phyloP scores from a whole-genome alignment of 129 eudicot genomes.

The Rutidosis leptorrhynchoides region DNA sequence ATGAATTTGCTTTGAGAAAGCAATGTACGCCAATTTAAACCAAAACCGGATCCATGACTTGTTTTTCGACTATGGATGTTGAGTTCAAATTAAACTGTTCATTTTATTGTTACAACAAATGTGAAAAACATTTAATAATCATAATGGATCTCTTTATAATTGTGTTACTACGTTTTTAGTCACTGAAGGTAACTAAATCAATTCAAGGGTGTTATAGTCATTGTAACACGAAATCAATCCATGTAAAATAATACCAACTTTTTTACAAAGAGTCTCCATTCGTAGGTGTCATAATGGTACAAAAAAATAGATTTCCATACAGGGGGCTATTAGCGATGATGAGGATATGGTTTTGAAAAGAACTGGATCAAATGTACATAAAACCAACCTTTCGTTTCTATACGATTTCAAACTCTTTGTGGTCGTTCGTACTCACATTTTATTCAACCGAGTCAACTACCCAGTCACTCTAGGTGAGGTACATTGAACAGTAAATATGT shows the following conservation, averaged over 20 bases:
- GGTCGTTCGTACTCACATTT: conserved; percentile 78
- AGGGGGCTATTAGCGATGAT: conserved; percentile 60
- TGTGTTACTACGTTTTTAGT: neutral
- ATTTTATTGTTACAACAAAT: too few relatives aligned
- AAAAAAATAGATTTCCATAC: conserved; percentile 60
- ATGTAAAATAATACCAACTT: conserved; percentile 2
- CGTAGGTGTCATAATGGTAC: conserved; percentile 84
- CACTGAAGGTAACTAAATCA: neutral
- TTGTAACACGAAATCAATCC: conserved; percentile 1
- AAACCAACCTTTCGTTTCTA: conserved; percentile 47
- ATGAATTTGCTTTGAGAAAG: too few relatives aligned
- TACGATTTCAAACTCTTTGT: conserved; percentile 88
- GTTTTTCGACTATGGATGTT: too few relatives aligned
- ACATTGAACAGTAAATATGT: conserved; percentile 27
- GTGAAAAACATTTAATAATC: too few relatives aligned
- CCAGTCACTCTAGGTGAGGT: conserved; percentile 95
- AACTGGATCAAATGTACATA: conserved; percentile 55
- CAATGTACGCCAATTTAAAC: too few relatives aligned
- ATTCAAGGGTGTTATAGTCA: conserved; percentile 13
- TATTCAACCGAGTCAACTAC: conserved; percentile 69
- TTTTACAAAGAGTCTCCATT: conserved; percentile 74
- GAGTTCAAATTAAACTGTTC: too few relatives aligned
- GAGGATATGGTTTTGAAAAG: conserved; percentile 73
- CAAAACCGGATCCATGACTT: too few relatives aligned
- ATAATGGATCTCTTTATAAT: too few relatives aligned